Evolutionary conservation across 179 eudicot genomes (phyloP).

Genomic region (Silene vulgaris): DNA sequence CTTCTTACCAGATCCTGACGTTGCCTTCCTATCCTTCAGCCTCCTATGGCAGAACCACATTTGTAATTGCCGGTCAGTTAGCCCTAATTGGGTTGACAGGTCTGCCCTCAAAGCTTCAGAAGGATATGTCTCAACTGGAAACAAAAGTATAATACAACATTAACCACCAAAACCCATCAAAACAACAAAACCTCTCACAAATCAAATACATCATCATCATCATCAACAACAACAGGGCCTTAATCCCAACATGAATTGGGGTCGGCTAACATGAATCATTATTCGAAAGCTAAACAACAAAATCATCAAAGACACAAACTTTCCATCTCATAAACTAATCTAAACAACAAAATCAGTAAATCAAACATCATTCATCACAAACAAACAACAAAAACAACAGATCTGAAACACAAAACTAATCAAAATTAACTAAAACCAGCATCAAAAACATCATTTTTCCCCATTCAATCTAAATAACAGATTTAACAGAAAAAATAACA

Average conservation of each 20-base stretch:
- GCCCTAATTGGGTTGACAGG: slow-evolving; percentile 59
- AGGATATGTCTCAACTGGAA: slow-evolving; percentile 58
- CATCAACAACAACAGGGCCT: slow-evolving; percentile 9
- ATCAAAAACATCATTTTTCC: neutral
- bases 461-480: neutral
- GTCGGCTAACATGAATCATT: too few relatives aligned
- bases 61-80: slow-evolving; percentile 82
- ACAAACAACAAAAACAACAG: slow-evolving; percentile 5
- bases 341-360: neutral
- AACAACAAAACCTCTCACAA: neutral
- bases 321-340: neutral
- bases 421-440: neutral
- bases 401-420: neutral
- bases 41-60: slow-evolving; percentile 97
- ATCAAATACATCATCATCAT: too few relatives aligned
- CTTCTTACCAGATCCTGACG: slow-evolving; percentile 32
- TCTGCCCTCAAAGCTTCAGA: slow-evolving; percentile 67
- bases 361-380: neutral
- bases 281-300: neutral
- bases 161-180: slow-evolving; percentile 9
- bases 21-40: slow-evolving; percentile 62
- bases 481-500: neutral
- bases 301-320: neutral
- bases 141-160: slow-evolving; percentile 2
- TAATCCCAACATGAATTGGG: too few relatives aligned